These are phyloP conservation scores for Globisporangium splendens DNA, from an alignment of 352 stramenopile species.

Conservation along the genomic window DNA sequence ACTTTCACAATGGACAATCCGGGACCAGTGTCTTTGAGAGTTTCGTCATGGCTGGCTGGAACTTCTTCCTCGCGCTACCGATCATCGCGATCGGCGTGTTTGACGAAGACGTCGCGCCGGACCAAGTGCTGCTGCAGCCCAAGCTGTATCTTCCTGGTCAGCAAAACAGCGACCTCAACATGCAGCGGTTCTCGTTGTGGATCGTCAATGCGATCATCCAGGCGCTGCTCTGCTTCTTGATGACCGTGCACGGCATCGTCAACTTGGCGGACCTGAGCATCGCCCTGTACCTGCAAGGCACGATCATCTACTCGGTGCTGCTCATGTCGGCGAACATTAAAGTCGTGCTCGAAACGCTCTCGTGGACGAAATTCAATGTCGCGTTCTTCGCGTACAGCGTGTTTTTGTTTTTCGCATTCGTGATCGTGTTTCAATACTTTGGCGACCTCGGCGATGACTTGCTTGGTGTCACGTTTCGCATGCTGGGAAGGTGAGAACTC, in stretches of 20 bases:
- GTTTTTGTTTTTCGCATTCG: constrained; percentile 58
- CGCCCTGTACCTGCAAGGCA: constrained; percentile 59
- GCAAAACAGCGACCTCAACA: constrained; percentile 64
- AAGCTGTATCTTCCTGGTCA: constrained; percentile 59
- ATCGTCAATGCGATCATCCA: constrained; percentile 67
- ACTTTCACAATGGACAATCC: constrained; percentile 80
- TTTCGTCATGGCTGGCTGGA: constrained; percentile 78
- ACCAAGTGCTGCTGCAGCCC: constrained; percentile 60
- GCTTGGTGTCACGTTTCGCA: constrained; percentile 42
- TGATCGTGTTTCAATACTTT: constrained; percentile 56
- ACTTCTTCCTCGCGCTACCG: constrained; percentile 83
- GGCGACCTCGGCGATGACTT: constrained; percentile 49
- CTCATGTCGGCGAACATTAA: constrained; percentile 78
- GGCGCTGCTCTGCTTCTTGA: constrained; percentile 58
- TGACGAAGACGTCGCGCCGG: constrained; percentile 65
- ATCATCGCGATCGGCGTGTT: constrained; percentile 87
- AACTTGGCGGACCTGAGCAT: constrained; percentile 32
- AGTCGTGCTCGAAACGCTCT: constrained; percentile 72
- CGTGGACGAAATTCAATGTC: constrained; percentile 70
- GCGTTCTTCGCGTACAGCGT: constrained; percentile 54
- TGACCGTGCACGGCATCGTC: constrained; percentile 38
- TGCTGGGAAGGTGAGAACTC: constrained; percentile 40
- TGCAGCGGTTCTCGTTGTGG: constrained; percentile 53
- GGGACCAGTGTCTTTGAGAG: constrained; percentile 83
- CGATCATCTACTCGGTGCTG: constrained; percentile 63